A percentile compares a stretch with the other conserved stretches of the same genome.
Conservation (phyloP, 345 rosid species). For the Litchi chinensis region DNA sequence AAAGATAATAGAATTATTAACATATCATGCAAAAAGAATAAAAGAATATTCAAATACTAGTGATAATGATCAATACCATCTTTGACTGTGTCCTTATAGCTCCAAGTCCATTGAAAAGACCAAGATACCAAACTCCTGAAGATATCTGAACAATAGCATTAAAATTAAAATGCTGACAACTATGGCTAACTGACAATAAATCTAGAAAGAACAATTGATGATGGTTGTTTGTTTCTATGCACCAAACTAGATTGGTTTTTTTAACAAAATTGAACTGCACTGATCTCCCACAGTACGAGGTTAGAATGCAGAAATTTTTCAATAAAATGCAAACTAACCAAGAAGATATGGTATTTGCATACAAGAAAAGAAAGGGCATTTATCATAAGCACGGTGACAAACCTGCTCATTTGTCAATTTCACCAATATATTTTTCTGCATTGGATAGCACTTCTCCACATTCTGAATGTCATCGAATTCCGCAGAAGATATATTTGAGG, state of each 20-base stretch:
- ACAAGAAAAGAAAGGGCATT: background rate
- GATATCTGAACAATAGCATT: conserved; percentile 56
- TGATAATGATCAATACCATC: conserved; percentile 60
- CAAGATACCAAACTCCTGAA: conserved; percentile 86
- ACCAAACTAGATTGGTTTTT: background rate
- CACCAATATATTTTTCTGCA: conserved; percentile 71
- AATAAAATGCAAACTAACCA: background rate
- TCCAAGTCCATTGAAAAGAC: conserved; percentile 92
- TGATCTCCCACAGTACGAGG: background rate
- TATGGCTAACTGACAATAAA: background rate
- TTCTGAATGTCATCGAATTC: conserved; percentile 53
- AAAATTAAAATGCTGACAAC: conserved; percentile 13
- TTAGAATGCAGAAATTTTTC: background rate
- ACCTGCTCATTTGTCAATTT: conserved; percentile 90
- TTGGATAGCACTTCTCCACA: conserved; percentile 74
- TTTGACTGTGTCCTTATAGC: conserved; percentile 80
- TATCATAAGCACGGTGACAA: conserved; percentile 2
- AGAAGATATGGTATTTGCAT: background rate
- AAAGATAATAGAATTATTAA: background rate
- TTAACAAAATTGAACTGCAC: background rate
- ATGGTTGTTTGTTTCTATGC: background rate
- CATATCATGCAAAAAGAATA: background rate
- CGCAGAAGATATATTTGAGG: conserved; percentile 60
- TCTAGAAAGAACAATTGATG: conserved; percentile 3
- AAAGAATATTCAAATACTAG: conserved; percentile 10